Conservation (phyloP, 768 basidiomycete genomes). For the Mycena metata region DNA sequence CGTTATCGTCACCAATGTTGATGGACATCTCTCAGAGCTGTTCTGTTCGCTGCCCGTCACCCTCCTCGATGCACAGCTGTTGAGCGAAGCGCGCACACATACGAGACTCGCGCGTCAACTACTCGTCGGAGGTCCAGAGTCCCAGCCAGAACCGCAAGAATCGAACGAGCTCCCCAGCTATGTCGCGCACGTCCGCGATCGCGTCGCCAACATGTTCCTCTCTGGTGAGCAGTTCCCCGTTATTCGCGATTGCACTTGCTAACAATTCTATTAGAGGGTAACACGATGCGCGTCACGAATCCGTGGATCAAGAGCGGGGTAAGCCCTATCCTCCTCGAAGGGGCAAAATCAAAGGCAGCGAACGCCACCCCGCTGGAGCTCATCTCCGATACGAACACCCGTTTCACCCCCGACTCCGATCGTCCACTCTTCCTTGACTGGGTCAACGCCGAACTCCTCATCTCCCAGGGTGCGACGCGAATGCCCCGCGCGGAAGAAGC, state of each 20-base stretch:
- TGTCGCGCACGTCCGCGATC: constrained; percentile 88
- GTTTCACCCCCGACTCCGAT: constrained; percentile 60
- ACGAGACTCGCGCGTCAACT: constrained; percentile 83
- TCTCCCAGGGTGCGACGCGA: constrained; percentile 64
- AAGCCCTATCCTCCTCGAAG: constrained; percentile 49
- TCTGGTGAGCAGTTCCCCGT: constrained; percentile 41
- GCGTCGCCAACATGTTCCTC: constrained; percentile 84
- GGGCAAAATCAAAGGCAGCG: constrained; percentile 41
- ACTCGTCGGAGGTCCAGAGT: constrained; percentile 58
- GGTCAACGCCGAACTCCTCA: constrained; percentile 88
- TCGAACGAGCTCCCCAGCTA: constrained; percentile 91
- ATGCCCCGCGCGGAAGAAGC: constrained; percentile 39
- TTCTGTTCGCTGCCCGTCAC: constrained; percentile 92
- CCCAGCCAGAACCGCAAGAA: constrained; percentile 56
- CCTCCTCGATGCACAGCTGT: constrained; percentile 79
- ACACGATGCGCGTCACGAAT: constrained; percentile 73
- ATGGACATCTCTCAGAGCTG: constrained; percentile 94
- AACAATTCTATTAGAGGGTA: constrained; percentile 52
- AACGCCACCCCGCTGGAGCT: constrained; percentile 56
- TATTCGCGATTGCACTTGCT: no score
- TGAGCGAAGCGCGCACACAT: constrained; percentile 80
- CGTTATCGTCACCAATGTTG: constrained; percentile 83
- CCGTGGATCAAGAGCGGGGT: constrained; percentile 67
- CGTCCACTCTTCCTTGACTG: constrained; percentile 72
- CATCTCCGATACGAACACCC: constrained; percentile 56